Evolutionary conservation across 306 rosid genomes (phyloP).

Genomic region (Quercus dentata): DNA sequence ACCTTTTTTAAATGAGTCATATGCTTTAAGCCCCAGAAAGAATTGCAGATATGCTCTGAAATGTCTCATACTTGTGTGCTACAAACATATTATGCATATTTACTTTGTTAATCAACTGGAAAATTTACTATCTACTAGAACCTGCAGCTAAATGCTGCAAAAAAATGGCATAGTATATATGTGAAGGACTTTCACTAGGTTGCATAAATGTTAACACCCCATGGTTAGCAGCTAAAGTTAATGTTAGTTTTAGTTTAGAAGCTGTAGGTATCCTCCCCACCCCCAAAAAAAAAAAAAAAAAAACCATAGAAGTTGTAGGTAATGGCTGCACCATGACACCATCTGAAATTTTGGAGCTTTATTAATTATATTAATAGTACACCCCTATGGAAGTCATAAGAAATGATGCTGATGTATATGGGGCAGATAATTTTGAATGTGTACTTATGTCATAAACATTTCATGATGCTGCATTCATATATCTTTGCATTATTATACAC

Average conservation of each 20-base stretch:
- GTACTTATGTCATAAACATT: background rate
- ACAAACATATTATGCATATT: no score
- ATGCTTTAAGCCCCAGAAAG: no score
- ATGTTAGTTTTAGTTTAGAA: slow-evolving; percentile 2
- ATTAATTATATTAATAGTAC: background rate
- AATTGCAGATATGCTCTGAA: no score
- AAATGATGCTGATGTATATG: slow-evolving; percentile 4
- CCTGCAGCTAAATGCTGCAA: background rate
- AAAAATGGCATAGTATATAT: background rate
- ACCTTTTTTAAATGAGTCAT: no score
- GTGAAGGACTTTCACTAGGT: background rate
- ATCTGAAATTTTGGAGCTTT: background rate
- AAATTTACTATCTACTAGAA: background rate
- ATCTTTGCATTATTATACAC: background rate
- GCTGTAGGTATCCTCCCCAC: background rate
- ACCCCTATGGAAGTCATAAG: background rate
- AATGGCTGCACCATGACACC: no score
- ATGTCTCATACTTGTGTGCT: no score
- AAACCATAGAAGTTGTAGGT: background rate
- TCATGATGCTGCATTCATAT: background rate
- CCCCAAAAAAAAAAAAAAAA: no score
- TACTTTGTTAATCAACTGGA: background rate
- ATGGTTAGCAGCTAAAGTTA: slow-evolving; percentile 2
- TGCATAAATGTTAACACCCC: background rate
- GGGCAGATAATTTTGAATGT: slow-evolving; percentile 8